Evolutionary conservation across 208 protist species (phyloP).

Genomic region (Vickermania ingenoplastis): DNA sequence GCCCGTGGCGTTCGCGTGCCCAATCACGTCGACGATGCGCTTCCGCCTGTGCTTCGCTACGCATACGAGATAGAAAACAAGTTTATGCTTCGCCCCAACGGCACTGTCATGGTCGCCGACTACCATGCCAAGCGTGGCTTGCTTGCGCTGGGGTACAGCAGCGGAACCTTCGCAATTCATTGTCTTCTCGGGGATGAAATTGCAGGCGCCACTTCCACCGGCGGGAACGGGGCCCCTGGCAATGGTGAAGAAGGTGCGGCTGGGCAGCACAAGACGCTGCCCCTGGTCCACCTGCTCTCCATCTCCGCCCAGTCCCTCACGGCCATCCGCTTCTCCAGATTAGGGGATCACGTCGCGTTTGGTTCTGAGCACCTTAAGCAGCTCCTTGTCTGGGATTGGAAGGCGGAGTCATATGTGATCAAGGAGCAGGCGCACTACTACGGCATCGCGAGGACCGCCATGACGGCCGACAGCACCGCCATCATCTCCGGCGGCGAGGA

Average conservation of each 20-base stretch:
- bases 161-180: conserved; percentile 87
- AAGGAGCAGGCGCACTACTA: conserved; percentile 92
- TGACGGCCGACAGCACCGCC: conserved; percentile 78
- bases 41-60: conserved; percentile 63
- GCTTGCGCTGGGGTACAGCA: conserved; percentile 84
- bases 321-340: conserved; percentile 71
- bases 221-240: not conserved
- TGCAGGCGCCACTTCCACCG: conserved; percentile 3
- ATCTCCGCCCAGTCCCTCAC: conserved; percentile 88
- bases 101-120: conserved; percentile 61
- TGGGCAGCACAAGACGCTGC: conserved; percentile 15
- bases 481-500: conserved; percentile 90
- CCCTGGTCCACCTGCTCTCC: conserved; percentile 81
- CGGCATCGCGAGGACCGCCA: conserved; percentile 81
- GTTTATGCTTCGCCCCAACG: conserved; percentile 84
- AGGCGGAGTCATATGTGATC: conserved; percentile 84
- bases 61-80: conserved; percentile 80
- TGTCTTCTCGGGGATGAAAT: conserved; percentile 22
- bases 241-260: not conserved
- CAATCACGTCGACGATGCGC: conserved; percentile 49
- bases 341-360: conserved; percentile 83
- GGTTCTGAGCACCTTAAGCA: conserved; percentile 83
- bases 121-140: conserved; percentile 73
- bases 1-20: conserved; percentile 74
- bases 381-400: conserved; percentile 93